These are phyloP conservation scores for Talaromyces ruber DNA, from an alignment of 495 filamentous ascomycete species.

Conservation along the genomic window DNA sequence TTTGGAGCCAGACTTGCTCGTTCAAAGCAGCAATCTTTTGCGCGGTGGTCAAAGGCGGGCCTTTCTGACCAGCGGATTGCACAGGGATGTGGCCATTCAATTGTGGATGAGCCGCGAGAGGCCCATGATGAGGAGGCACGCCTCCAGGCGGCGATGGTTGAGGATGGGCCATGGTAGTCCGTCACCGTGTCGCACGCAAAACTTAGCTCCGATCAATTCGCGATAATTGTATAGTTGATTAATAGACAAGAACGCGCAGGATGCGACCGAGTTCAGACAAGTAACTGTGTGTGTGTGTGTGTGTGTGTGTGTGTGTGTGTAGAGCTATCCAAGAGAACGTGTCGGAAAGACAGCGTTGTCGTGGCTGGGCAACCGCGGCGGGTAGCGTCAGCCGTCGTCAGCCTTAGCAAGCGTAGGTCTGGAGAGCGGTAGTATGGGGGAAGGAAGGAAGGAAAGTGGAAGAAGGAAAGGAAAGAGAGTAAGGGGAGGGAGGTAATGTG, in stretches of 20 bases:
- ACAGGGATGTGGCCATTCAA: conserved; percentile 45
- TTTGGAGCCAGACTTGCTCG: conserved; percentile 87
- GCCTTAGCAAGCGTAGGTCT: background rate
- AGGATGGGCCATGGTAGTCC: conserved; percentile 34
- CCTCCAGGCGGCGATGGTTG: conserved; percentile 44
- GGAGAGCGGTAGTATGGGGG: background rate
- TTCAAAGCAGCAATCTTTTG: conserved; percentile 60
- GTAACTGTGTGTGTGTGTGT: no score
- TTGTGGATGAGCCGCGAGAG: conserved; percentile 38
- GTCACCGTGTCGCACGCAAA: background rate
- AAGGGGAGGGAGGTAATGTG: conserved; percentile 9
- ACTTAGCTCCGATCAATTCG: background rate
- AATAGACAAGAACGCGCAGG: background rate
- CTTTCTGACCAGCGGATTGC: conserved; percentile 45
- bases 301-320: no score
- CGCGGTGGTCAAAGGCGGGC: conserved; percentile 39
- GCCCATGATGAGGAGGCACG: conserved; percentile 41
- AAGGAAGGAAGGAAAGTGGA: background rate
- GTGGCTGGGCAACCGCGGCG: background rate
- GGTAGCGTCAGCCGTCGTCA: background rate
- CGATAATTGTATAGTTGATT: background rate
- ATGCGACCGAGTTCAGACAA: background rate
- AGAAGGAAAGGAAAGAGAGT: conserved; percentile 6
- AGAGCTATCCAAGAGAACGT: background rate
- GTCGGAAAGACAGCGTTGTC: background rate